Evolutionary conservation across 1,284 basidiomycete species (phyloP), one percentile per base, ranked within the genome.

Genomic region (Fistulinella staudtii): DNA sequence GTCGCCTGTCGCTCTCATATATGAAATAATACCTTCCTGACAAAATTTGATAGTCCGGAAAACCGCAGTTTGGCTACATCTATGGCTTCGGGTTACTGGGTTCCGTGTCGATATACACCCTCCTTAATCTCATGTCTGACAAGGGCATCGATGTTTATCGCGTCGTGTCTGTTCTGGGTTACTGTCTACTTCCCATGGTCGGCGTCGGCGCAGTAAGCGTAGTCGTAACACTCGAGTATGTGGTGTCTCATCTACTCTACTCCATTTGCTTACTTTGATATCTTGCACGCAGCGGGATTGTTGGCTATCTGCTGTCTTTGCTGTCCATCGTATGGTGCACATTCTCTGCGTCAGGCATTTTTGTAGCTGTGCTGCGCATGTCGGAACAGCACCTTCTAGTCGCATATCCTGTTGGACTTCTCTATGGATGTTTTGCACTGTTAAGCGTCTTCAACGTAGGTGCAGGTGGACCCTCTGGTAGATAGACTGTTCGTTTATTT

Each of bases 21-120:
- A 4, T n/a, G 14, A 11, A 36, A 41, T 43, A 13, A 55, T 43
- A n/a, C n/a, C n/a, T n/a, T n/a, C n/a, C n/a, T n/a, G n/a, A n/a
- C n/a, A n/a, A 35, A 22, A n/a, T 1, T 18, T 22, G 0, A 38
- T 28, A 98, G 93, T 93, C 93, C 13, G 96, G 96, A 51, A 98
- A 97, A 73, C 91, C 93, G 8, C 96, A 98, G 65, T 99, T 99
- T 68, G 93, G 92, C 23, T 98, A 98, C 68, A 98, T 99, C 53
- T 99, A 99, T 66, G 96, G 96, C 39, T 91, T 99, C 50, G 95
- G 90, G 38, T 78, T 98, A 11, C 80, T 99, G 55, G 96, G 96
- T 41, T 93, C 89, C 4, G 77, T 83, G n/a, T 93, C 93, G 28
- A 88, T 99, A 61, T 99, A 99, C 74, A 81, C 85, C 36, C 84